Base-by-base conservation (phyloP, 1,284 basidiomycete species). In the Porphyrellus sp. region DNA sequence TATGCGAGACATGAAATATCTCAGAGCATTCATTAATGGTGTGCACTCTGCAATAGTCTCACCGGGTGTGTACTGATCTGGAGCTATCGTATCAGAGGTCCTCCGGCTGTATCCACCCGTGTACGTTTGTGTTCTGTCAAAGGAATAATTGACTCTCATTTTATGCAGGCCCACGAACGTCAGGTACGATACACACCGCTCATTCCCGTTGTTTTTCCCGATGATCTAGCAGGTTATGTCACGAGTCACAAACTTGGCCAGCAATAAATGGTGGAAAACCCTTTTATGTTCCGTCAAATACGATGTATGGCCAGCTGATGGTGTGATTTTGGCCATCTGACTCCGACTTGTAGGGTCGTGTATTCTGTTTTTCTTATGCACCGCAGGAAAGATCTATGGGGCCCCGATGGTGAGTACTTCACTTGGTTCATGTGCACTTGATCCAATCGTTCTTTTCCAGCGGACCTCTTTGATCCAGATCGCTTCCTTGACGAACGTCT, bases 351-450 rank as follows among this genome's bases (percentile, higher is more conserved):
- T 20, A 72, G 69, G 15, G 2, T 33, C 2, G 0, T 55, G 1
- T 70, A 69, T 42, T 53, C 53, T n/a, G 60, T 71, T 13, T 69
- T 68, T 49, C 42, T 70, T 24, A 72, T 72, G 71, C 70, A 71
- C 16, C 63, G 70, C 13, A 59, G 71, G 48, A 70, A 60, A 37
- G 71, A 71, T 39, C 49, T 71, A 4, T 73, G 70, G 71, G 71
- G 71, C 1, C 64, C 69, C 20, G 70, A 72, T 52, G 70, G 69
- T 70, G 51, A 46, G 53, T 35, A 24, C 8, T 8, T 31, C 8
- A 18, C 5, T 20, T 8, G 7, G 8, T 9, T 11, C 13, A 5
- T 23, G 15, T 30, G 12, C 18, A 38, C 20, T 12, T 28, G 28
- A 28, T 7, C 28, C 28, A n/a, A n/a, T 28, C 12, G 28, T 41